A percentile compares a stretch with the other conserved stretches of the same genome.
Evolutionary conservation across 169 alveolate species (phyloP).

Genomic region (Plasmodium vinckei): DNA sequence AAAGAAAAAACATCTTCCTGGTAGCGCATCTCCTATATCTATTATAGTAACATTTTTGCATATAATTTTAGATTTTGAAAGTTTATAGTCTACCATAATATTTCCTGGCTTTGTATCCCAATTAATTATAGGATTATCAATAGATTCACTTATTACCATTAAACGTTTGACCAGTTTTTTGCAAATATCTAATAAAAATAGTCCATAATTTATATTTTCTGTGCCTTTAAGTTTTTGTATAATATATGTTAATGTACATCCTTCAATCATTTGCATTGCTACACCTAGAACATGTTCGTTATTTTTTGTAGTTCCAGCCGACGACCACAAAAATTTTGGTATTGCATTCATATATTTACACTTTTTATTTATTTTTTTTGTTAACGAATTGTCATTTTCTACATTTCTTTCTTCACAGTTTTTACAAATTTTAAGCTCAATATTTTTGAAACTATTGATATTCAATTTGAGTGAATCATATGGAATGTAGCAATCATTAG

Average conservation of each 20-base stretch:
- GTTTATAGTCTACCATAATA: constrained; percentile 76
- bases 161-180: constrained; percentile 78
- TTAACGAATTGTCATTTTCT: constrained; percentile 24
- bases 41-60: constrained; percentile 81
- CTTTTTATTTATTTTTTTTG: constrained; percentile 30
- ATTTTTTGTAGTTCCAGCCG: constrained; percentile 64
- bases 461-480: constrained; percentile 3
- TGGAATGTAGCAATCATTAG: neutral
- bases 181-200: constrained; percentile 76
- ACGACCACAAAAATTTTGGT: constrained; percentile 81
- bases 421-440: constrained; percentile 26
- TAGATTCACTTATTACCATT: constrained; percentile 63
- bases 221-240: constrained; percentile 78
- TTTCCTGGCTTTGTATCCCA: constrained; percentile 87
- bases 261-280: constrained; percentile 83
- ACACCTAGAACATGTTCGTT: constrained; percentile 79
- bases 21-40: constrained; percentile 84
- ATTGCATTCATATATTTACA: constrained; percentile 27
- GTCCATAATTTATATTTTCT: constrained; percentile 58
- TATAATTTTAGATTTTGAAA: constrained; percentile 57
- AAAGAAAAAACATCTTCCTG: constrained; percentile 79
- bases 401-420: constrained; percentile 19
- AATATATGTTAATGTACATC: constrained; percentile 79
- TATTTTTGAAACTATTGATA: constrained; percentile 24
- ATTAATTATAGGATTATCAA: constrained; percentile 79